Base-by-base conservation (phyloP, 1,139 yeast species). In the Saccharomycopsis crataegensis region DNA sequence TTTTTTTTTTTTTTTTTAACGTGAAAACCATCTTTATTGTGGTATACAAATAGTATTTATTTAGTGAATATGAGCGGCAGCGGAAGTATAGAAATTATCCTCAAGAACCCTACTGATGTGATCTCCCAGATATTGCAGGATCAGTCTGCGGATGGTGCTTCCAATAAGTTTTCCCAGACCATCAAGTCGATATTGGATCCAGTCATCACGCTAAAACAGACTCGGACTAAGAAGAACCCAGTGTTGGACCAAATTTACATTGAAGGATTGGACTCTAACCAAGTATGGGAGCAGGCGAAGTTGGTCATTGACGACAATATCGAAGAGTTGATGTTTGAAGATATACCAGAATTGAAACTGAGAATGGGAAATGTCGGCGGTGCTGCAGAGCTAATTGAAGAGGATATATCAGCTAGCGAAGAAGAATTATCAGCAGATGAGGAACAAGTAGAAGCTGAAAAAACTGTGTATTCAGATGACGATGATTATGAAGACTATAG, bases 231-330 rank as follows among this genome's bases (percentile, higher is more conserved):
- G 28, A 69, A 75, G 37, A 80, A 80, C 65, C 82, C 94, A 1
- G 85, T 85, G 6, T 73, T 93, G 42, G 96, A 91, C 67, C 90
- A 88, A 65, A 76, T 93, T 33, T 82, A 84, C 62, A 76, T 86
- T 32, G 95, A 89, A 53, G 98, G 97, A 0, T 73, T 93, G 56
- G 96, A 88, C 66, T 83, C 96, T 14, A 80, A 86, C 45, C 98
- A 93, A 66, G 91, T 93, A 0, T 93, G 91, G 88, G 96, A 95
- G 53, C 98, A 93, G 67, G 83, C 89, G 2, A 88, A 86, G 67
- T 78, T 93, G 72, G 84, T 93, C 34, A 74, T 89, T 47, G 93
- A 86, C 56, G 83, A 82, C 4, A 82, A 82, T 31, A 79, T 80
- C 46, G 86, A 80, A 48, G 74, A 74, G 54, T 70, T 86, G 52